Base-by-base conservation (phyloP, 2,329 filamentous ascomycete species). In the Alternaria burnsii region DNA sequence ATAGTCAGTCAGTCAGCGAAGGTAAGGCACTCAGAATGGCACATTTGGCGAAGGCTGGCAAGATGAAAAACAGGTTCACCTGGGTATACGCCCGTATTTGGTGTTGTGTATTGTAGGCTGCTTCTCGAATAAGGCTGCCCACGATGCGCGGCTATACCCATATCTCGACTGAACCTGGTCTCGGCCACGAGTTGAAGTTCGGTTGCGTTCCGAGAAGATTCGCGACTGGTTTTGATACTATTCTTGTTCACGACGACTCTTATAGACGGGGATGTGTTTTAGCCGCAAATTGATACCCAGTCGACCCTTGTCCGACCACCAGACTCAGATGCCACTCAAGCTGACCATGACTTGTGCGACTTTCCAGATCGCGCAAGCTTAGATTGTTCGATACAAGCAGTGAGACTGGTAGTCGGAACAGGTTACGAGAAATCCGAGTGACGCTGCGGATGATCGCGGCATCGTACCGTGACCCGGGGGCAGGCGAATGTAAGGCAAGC, bases 211-310 rank as follows among this genome's bases (percentile, higher is more conserved):
- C 56, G 44, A 59, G 16, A 58, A 55, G 32, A 42, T 46, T 50
- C 24, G 30, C 20, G 55, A 52, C 26, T 42, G 42, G 41, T 36
- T 5, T 43, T 58, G 59, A 52, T 65, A 42, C 65, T 74, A 73
- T 74, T 74, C 67, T 71, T 59, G 61, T 68, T 50, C 20, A 34
- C 38, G 20, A 58, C 44, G 40, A 43, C 57, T 47, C 51, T 54
- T 52, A 54, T 58, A 56, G 58, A 42, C 58, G 58, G 58, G 57
- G 55, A 28, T 43, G 47, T 61, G 53, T 70, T 60, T 73, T 74
- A 73, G 47, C 71, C 71, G 71, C 62, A 74, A 56, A 73, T 71
- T 74, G 63, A 58, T 34, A 47, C 56, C 41, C 34, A 55, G 52
- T 40, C 26, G 28, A 65, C 47, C 67, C 67, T 46, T 65, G 69